These are phyloP conservation scores for Lanmaoa pseudosensibilis DNA, from an alignment of 768 basidiomycete species.

Conservation along the genomic window DNA sequence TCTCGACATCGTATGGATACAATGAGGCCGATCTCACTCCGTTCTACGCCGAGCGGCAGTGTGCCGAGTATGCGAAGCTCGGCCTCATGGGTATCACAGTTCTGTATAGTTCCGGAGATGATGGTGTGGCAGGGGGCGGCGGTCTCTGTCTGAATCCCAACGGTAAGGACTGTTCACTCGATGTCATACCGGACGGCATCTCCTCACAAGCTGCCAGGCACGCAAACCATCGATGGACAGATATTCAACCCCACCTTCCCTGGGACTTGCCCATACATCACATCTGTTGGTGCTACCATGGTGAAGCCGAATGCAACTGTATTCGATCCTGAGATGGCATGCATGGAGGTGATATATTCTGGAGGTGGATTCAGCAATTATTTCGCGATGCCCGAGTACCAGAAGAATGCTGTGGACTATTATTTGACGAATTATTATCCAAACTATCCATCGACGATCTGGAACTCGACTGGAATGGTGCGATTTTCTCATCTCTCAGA, in stretches of 20 bases:
- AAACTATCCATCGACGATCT: slow-evolving; percentile 23
- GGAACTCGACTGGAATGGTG: slow-evolving; percentile 32
- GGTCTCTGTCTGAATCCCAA: slow-evolving; percentile 34
- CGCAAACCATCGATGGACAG: slow-evolving; percentile 46
- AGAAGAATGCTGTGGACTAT: slow-evolving; percentile 33
- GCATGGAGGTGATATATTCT: slow-evolving; percentile 43
- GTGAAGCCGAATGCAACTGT: slow-evolving; percentile 41
- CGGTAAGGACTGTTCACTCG: slow-evolving; percentile 12
- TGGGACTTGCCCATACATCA: slow-evolving; percentile 48
- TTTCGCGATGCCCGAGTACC: slow-evolving; percentile 44
- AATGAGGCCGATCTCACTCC: slow-evolving; percentile 38
- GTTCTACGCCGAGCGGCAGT: slow-evolving; percentile 42
- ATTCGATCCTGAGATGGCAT: slow-evolving; percentile 52
- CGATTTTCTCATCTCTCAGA: background rate
- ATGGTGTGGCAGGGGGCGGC: slow-evolving; percentile 32
- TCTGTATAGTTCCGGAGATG: slow-evolving; percentile 34
- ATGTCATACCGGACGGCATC: background rate
- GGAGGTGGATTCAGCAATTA: slow-evolving; percentile 43
- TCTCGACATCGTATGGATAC: slow-evolving; percentile 45
- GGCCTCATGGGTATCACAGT: slow-evolving; percentile 39
- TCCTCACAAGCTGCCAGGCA: slow-evolving; percentile 1
- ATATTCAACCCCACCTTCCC: slow-evolving; percentile 56
- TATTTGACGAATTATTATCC: slow-evolving; percentile 35
- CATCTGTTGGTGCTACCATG: slow-evolving; percentile 48
- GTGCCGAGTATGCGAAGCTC: slow-evolving; percentile 48